Evolutionary conservation across 192 early-diverging fungal species (phyloP), one percentile per base, ranked within the genome.

Genomic region (Glomus cerebriforme): DNA sequence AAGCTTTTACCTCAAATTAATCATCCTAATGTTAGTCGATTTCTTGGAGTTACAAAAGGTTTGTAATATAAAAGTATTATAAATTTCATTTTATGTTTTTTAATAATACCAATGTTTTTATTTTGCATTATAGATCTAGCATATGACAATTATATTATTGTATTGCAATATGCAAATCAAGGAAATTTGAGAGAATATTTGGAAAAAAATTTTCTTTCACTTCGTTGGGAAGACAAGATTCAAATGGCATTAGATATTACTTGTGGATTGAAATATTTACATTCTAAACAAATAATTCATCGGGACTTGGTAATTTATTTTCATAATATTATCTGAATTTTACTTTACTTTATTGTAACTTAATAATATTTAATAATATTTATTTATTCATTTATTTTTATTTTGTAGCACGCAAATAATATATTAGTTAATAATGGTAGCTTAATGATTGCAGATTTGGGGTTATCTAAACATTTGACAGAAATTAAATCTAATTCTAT

Each of bases 151-250:
- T 64, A 17, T 32, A 3, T 12, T 13, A 31, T 64, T 9, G 62
- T 64, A 17, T 31, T 73, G 19, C 71, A 76, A 39, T 76, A n/a
- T 34, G 74, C 60, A 17, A 43, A 76, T 29, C 27, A 39, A 26
- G 74, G 74, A 13, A 76, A 39, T 13, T 26, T 76, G 5, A 59
- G 74, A 17, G 59, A 64, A 34, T 76, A 63, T 63, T 76, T 76
- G 27, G 2, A 64, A 62, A 63, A 76, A 19, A 62, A 62, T 1
- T 17, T 17, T 24, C 8, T 7, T 63, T 34, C 4, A 8, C 19
- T 76, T n/a, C 8, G 10, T 6, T 76, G 74, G 74, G 26, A 29
- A 2, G 27, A 64, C 34, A 60, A 63, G 3, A 29, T 43, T 26
- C 9, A 32, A 45, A 32, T 76, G 26, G 59, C 59, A n/a, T 35